Conservation (phyloP, 1,139 yeast species). For the Lodderomyces elongisporus region DNA sequence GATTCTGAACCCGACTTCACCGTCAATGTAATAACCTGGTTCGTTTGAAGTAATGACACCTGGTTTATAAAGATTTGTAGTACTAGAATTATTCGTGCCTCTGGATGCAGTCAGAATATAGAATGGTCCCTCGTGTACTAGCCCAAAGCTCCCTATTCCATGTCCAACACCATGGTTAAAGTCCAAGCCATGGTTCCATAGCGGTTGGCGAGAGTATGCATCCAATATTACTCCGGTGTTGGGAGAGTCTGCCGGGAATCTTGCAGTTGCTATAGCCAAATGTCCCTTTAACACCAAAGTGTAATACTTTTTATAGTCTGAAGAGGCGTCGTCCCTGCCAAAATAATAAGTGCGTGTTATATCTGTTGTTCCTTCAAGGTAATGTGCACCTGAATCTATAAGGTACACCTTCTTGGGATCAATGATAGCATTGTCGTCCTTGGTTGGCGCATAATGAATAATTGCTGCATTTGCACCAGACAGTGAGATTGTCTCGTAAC, state of each 20-base stretch:
- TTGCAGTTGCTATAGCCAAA: constrained; percentile 49
- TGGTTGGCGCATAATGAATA: constrained; percentile 53
- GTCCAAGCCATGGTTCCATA: constrained; percentile 50
- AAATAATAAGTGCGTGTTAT: constrained; percentile 51
- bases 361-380: constrained; percentile 56
- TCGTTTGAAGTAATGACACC: constrained; percentile 53
- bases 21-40: constrained; percentile 53
- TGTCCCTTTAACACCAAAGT: constrained; percentile 54
- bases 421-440: constrained; percentile 32
- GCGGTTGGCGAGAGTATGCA: constrained; percentile 45
- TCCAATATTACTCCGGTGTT: constrained; percentile 46
- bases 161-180: constrained; percentile 60
- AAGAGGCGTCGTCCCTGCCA: constrained; percentile 21
- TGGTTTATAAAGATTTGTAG: constrained; percentile 28
- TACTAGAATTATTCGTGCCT: constrained; percentile 30
- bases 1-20: constrained; percentile 48
- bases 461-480: constrained; percentile 52
- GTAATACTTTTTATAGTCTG: constrained; percentile 35
- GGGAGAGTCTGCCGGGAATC: constrained; percentile 37
- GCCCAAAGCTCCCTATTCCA: constrained; percentile 54
- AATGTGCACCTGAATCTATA: constrained; percentile 54
- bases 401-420: constrained; percentile 41
- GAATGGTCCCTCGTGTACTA: constrained; percentile 55
- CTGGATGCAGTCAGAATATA: constrained; percentile 38
- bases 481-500: constrained; percentile 52